These are phyloP conservation scores for Rhinocladiella mackenziei DNA, from an alignment of 2,329 filamentous ascomycete species.

Conservation along the genomic window DNA sequence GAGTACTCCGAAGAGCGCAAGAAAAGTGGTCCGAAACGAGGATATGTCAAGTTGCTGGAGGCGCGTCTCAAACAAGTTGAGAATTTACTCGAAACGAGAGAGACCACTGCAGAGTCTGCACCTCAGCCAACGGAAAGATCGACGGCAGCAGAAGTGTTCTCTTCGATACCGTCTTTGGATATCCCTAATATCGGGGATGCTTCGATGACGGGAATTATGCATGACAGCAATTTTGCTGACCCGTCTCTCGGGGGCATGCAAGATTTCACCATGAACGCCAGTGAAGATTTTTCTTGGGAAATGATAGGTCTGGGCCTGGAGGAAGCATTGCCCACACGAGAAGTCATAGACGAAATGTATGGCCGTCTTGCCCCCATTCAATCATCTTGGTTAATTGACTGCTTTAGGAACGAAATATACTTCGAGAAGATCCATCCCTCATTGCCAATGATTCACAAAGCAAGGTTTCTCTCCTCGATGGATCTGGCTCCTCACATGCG, in stretches of 20 bases:
- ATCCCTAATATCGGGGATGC: conserved; percentile 10
- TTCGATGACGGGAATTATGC: conserved; percentile 18
- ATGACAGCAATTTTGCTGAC: conserved; percentile 20
- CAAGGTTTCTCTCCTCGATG: conserved; percentile 82
- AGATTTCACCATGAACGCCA: conserved; percentile 29
- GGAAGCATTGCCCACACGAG: conserved; percentile 71
- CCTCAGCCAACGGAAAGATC: conserved; percentile 2
- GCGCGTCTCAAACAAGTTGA: conserved; percentile 60
- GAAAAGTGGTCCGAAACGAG: conserved; percentile 91
- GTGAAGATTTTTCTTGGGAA: conserved; percentile 68
- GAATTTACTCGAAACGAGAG: conserved; percentile 27
- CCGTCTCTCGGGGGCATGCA: conserved; percentile 18
- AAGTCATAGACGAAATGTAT: conserved; percentile 81
- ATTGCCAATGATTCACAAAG: conserved; percentile 82
- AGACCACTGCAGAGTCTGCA: conserved; percentile 5
- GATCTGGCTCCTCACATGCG: conserved; percentile 81
- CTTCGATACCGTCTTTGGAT: conserved; percentile 13
- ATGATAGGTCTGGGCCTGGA: conserved; percentile 77
- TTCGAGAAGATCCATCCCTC: conserved; percentile 88
- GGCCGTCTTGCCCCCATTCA: conserved; percentile 22
- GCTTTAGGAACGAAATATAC: conserved; percentile 68
- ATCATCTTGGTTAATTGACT: conserved; percentile 7
- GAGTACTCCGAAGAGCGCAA: conserved; percentile 88
- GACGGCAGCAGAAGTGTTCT: conserved; percentile 2
- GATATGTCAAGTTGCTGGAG: conserved; percentile 91